Evolutionary conservation across 2,329 filamentous ascomycete genomes (phyloP).

Genomic region (Aspergillaceae sp.): DNA sequence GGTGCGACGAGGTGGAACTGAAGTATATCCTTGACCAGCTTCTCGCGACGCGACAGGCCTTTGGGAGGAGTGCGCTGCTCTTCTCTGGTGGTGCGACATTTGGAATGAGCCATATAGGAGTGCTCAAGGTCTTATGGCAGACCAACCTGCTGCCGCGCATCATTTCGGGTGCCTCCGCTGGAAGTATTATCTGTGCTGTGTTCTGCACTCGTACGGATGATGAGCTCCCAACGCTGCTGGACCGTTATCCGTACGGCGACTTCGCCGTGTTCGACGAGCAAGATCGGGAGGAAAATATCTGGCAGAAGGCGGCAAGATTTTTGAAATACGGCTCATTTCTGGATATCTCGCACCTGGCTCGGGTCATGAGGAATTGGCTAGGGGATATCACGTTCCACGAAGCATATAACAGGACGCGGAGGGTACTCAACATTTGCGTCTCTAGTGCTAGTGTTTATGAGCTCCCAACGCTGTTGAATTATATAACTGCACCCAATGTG

Average conservation of each 20-base stretch:
- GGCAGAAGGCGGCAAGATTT: slow-evolving; percentile 62
- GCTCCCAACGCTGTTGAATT: slow-evolving; percentile 78
- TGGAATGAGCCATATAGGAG: slow-evolving; percentile 86
- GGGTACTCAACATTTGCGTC: slow-evolving; percentile 89
- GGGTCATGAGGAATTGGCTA: slow-evolving; percentile 71
- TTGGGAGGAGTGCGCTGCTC: slow-evolving; percentile 73
- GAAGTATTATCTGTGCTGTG: slow-evolving; percentile 75
- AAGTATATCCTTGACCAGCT: slow-evolving; percentile 59
- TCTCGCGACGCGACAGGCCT: slow-evolving; percentile 65
- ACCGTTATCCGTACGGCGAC: slow-evolving; percentile 68
- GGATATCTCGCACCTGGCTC: slow-evolving; percentile 70
- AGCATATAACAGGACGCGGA: slow-evolving; percentile 85
- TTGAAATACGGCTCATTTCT: slow-evolving; percentile 77
- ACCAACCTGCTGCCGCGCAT: slow-evolving; percentile 69
- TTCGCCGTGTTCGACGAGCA: slow-evolving; percentile 68
- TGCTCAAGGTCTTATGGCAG: slow-evolving; percentile 72
- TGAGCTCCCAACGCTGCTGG: slow-evolving; percentile 62
- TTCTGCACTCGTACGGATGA: slow-evolving; percentile 70
- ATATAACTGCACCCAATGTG: slow-evolving; percentile 86
- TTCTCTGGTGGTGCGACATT: slow-evolving; percentile 82
- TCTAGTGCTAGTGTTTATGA: slow-evolving; percentile 83
- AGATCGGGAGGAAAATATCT: slow-evolving; percentile 51
- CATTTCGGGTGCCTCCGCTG: slow-evolving; percentile 79
- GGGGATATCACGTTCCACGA: slow-evolving; percentile 93
- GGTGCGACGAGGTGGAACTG: slow-evolving; percentile 48